Base-by-base conservation (phyloP, 495 filamentous ascomycete species). In the Penicillium flavigenum region DNA sequence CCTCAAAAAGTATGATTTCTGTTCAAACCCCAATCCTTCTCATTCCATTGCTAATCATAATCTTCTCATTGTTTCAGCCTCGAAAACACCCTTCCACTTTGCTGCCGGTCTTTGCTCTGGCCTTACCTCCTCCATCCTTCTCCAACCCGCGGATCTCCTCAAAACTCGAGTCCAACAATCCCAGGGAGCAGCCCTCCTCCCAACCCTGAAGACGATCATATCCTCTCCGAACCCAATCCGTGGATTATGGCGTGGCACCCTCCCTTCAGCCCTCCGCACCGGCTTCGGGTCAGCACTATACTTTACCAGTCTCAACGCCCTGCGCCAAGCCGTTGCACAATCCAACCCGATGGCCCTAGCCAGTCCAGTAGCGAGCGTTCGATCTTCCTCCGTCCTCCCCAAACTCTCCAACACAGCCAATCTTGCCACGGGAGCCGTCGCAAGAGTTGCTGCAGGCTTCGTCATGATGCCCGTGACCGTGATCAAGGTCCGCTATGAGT, bases 391-490 rank as follows among this genome's bases (percentile, higher is more conserved):
- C 48, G 82, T 86, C 14, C 83, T 98, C 26, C 92, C 92, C 1
- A 88, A 88, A 66, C 86, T 98, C 55, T 89, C 86, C 49, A 89
- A 93, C 67, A 78, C 86, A 6, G 90, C 88, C 34, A 99, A 99
- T 66, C 81, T 99, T 1, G 69, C 86, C 38, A 88, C 92, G 0
- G 95, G 94, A 19, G 91, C 92, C 29, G 76, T 87, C 12, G 92
- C 94, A 36, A 82, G 94, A 20, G 89, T 89, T 5, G 83, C 86
- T 12, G 92, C 92, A 0, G 94, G 94, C 11, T 88, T 96, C 67
- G 74, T 96, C 42, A 86, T 98, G 76, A 98, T 96, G 92, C 94
- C 94, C 7, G 83, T 98, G 51, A 99, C 94, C 2, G 89, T 98
- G 32, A 83, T 99, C 67, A 99, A 99, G 68, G 95, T 99, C 10